Base-by-base conservation (phyloP, 208 protist genomes). In the Trypanosoma congolense region DNA sequence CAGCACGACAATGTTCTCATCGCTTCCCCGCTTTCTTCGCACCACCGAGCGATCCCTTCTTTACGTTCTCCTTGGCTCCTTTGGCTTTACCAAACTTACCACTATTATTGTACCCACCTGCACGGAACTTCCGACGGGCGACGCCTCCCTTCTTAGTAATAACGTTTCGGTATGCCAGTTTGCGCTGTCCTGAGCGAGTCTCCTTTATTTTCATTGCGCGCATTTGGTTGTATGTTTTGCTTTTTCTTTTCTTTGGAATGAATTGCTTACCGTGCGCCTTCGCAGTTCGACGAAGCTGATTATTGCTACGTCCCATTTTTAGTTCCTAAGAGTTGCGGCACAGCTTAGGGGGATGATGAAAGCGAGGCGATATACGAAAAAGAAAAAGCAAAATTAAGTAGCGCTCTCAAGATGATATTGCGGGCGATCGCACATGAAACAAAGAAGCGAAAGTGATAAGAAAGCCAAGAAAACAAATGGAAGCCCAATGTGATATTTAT, bases 231-330 rank as follows among this genome's bases (percentile, higher is more conserved):
- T 80, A 76, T 41, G 64, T 56, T 61, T 89, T 89, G 55, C 87
- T 93, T 63, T 89, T 91, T n/a, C 82, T 73, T 54, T 69, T 53
- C 38, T 90, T 91, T 0, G 87, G 83, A 24, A 90, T 73, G 66
- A 90, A 93, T 5, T 47, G 12, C 53, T 69, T 72, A 6, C 81
- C 76, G 6, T 63, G 50, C 6, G 58, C 54, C 69, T 93, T 93
- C 31, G 70, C 65, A 22, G 58, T 75, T 30, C 80, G 80, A 2
- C 87, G 70, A 5, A 75, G 72, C 63, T 91, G 87, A 36, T 93
- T 93, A 56, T 93, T 93, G 63, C 87, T 93, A 19, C 82, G 76
- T 1, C 83, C 87, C 87, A 93, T 93, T 24, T 4, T 30, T 46
- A 28, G 6, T n/a, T 9, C 4, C 6, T 6, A 18, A 8, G 28